Evolutionary conservation across 495 filamentous ascomycete species (phyloP).

Genomic region (Penicillium subrubescens): DNA sequence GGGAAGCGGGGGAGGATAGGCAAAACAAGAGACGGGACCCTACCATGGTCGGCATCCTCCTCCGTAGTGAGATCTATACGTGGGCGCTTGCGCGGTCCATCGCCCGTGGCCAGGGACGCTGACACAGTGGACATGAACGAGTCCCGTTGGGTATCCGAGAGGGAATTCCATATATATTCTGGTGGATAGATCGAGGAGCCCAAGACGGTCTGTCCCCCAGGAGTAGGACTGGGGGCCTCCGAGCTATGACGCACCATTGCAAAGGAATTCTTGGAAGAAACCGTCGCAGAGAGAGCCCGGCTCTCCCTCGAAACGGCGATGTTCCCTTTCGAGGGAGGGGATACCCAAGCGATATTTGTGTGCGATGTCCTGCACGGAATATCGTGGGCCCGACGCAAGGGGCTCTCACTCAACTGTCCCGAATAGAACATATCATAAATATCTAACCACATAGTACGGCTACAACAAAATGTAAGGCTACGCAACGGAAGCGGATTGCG

Average conservation of each 20-base stretch:
- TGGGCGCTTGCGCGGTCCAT: too few relatives aligned
- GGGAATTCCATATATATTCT: background rate
- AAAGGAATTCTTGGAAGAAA: constrained; percentile 7
- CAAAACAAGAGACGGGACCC: background rate
- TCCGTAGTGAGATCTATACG: too few relatives aligned
- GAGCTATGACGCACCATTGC: constrained; percentile 3
- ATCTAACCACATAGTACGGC: too few relatives aligned
- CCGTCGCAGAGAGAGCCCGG: constrained; percentile 10
- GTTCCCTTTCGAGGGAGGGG: constrained; percentile 6
- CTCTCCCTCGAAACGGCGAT: constrained; percentile 12
- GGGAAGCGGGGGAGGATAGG: too few relatives aligned
- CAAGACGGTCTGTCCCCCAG: constrained; percentile 5
- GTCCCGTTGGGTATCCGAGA: too few relatives aligned
- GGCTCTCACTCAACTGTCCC: background rate
- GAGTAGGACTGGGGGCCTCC: constrained; percentile 3
- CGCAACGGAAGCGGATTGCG: too few relatives aligned
- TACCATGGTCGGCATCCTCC: background rate
- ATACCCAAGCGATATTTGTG: background rate
- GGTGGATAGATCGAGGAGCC: constrained; percentile 5
- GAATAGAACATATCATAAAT: too few relatives aligned
- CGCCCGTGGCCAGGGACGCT: too few relatives aligned
- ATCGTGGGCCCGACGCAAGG: constrained; percentile 6
- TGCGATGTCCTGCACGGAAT: constrained; percentile 9
- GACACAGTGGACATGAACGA: too few relatives aligned
- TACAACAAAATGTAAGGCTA: too few relatives aligned